Conservation (phyloP, 345 rosid species). For the Mangifera indica region DNA sequence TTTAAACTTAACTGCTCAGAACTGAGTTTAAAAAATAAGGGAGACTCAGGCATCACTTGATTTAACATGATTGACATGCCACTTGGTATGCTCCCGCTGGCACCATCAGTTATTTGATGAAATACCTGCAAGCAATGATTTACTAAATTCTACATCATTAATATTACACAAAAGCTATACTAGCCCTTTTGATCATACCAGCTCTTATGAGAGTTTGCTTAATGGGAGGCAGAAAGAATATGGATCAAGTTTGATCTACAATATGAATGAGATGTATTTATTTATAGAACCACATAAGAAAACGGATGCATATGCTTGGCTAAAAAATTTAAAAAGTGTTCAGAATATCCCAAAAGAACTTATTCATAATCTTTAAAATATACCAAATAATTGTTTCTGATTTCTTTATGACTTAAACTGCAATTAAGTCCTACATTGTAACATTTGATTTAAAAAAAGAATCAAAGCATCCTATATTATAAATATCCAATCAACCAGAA, state of each 20-base stretch:
- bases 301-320: too few relatives aligned
- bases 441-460: background rate
- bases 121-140: conserved; percentile 33
- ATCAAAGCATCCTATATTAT: background rate
- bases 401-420: background rate
- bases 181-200: background rate
- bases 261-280: too few relatives aligned
- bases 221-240: background rate
- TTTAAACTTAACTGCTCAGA: conserved; percentile 23
- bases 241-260: background rate
- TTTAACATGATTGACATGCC: conserved; percentile 14
- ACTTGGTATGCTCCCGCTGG: conserved; percentile 17
- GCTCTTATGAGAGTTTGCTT: background rate
- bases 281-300: too few relatives aligned
- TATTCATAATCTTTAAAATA: too few relatives aligned
- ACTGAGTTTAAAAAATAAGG: conserved; percentile 29
- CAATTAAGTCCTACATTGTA: too few relatives aligned
- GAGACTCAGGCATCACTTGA: conserved; percentile 25
- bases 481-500: too few relatives aligned
- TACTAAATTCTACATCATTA: background rate
- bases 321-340: too few relatives aligned
- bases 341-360: too few relatives aligned
- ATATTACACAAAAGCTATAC: background rate
- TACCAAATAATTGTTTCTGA: too few relatives aligned
- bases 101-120: conserved; percentile 25